phyloP scores from a whole-genome alignment of 2,329 filamentous ascomycete genomes.

The Plenodomus lindquistii region DNA sequence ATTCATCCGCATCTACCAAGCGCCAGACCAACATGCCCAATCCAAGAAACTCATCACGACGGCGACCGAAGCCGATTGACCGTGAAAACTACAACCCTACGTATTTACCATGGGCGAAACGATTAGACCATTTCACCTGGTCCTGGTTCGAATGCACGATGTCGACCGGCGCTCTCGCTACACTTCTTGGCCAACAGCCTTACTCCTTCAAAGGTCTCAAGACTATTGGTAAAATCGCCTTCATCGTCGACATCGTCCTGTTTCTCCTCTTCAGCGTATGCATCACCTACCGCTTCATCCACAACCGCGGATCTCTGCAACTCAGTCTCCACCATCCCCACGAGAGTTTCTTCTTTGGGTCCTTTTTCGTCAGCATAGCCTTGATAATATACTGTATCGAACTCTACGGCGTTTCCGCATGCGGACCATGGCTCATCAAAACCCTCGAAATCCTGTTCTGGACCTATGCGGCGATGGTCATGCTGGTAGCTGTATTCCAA shows the following conservation, averaged over 20 bases:
- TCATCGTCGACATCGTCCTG: slow-evolving; percentile 67
- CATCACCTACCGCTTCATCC: slow-evolving; percentile 64
- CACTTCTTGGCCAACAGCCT: slow-evolving; percentile 60
- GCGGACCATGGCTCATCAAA: slow-evolving; percentile 59
- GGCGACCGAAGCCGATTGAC: slow-evolving; percentile 5
- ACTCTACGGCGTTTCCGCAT: slow-evolving; percentile 64
- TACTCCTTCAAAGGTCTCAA: slow-evolving; percentile 64
- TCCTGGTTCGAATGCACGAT: slow-evolving; percentile 75
- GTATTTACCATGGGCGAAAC: slow-evolving; percentile 20
- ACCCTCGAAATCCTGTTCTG: slow-evolving; percentile 69
- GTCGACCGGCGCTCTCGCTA: slow-evolving; percentile 72
- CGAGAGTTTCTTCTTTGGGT: slow-evolving; percentile 73
- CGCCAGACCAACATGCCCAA: slow-evolving; percentile 6
- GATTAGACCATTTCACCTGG: slow-evolving; percentile 46
- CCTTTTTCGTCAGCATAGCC: slow-evolving; percentile 67
- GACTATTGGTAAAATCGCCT: slow-evolving; percentile 67
- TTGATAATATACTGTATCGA: slow-evolving; percentile 47
- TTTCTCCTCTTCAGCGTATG: slow-evolving; percentile 60
- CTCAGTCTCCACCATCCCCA: slow-evolving; percentile 64
- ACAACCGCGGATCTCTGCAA: slow-evolving; percentile 54
- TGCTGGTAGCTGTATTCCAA: slow-evolving; percentile 75
- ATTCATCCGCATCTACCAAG: not conserved
- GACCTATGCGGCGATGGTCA: slow-evolving; percentile 61
- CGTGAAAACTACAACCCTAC: slow-evolving; percentile 12
- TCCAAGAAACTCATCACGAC: slow-evolving; percentile 5